phyloP scores from a whole-genome alignment of 2,329 filamentous ascomycete species.

The Teratosphaeria epicoccoides region DNA sequence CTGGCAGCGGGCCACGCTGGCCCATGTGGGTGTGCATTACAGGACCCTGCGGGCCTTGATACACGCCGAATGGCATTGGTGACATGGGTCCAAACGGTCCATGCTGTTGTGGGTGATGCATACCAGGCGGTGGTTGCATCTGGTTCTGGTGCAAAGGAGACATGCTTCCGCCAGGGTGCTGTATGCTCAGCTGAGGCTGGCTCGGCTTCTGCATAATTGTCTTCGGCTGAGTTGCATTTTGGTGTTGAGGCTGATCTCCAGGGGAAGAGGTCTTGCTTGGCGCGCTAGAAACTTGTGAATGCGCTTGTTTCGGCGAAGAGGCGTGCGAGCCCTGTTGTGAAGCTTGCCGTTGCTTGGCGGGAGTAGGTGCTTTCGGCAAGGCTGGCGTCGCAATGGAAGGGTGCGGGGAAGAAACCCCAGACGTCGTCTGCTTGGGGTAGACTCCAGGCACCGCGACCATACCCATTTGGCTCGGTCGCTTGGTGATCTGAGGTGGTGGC shows the following conservation, averaged over 20 bases:
- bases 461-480: slow-evolving; percentile 50
- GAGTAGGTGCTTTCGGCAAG: slow-evolving; percentile 71
- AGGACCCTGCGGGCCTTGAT: slow-evolving; percentile 43
- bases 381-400: slow-evolving; percentile 68
- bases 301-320: slow-evolving; percentile 57
- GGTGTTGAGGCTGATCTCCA: slow-evolving; percentile 51
- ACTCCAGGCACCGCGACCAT: slow-evolving; percentile 45
- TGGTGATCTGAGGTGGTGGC: slow-evolving; percentile 33
- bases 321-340: slow-evolving; percentile 68
- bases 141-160: slow-evolving; percentile 52
- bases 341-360: slow-evolving; percentile 62
- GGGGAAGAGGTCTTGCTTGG: slow-evolving; percentile 48
- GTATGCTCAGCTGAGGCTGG: slow-evolving; percentile 36
- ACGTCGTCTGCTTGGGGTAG: slow-evolving; percentile 41
- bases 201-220: slow-evolving; percentile 49
- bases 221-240: slow-evolving; percentile 56
- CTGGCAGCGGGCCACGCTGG: slow-evolving; percentile 42
- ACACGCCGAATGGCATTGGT: slow-evolving; percentile 48
- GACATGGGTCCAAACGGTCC: slow-evolving; percentile 36
- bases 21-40: slow-evolving; percentile 42
- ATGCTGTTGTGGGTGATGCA: slow-evolving; percentile 26
- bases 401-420: slow-evolving; percentile 63
- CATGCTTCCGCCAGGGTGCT: slow-evolving; percentile 24
- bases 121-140: slow-evolving; percentile 46
- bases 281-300: slow-evolving; percentile 35